phyloP scores from a whole-genome alignment of 192 early-diverging fungal species.

The Phlyctochytrium arcticum region DNA sequence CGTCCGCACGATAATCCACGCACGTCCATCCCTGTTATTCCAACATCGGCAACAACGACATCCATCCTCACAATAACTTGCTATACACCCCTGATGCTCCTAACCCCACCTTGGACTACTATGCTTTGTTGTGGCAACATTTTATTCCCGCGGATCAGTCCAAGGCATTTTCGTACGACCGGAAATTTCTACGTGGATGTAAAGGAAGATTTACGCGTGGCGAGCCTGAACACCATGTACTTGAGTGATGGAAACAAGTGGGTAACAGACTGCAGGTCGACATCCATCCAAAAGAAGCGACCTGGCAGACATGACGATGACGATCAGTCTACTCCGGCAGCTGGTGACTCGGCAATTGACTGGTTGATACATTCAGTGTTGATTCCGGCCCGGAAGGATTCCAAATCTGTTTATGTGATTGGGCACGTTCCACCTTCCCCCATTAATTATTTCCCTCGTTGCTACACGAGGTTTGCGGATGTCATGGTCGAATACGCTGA shows the following conservation, averaged over 20 bases:
- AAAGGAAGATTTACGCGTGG: neutral
- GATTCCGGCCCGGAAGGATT: neutral
- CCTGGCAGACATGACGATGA: no score
- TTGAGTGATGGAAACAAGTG: constrained; percentile 16
- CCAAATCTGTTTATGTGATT: constrained; percentile 21
- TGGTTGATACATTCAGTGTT: constrained; percentile 31
- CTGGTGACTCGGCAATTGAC: constrained; percentile 18
- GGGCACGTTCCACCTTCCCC: constrained; percentile 37
- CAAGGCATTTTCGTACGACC: neutral
- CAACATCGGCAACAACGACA: constrained; percentile 42
- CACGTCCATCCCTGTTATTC: no score
- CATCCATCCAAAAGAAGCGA: neutral
- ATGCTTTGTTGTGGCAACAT: constrained; percentile 18
- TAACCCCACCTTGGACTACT: constrained; percentile 30
- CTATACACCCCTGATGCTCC: neutral
- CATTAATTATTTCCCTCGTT: constrained; percentile 20
- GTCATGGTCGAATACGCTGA: constrained; percentile 29
- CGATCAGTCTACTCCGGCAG: no score
- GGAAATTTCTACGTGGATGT: constrained; percentile 26
- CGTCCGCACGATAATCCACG: no score
- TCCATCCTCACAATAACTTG: constrained; percentile 36
- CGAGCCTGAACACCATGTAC: constrained; percentile 40
- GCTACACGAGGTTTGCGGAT: constrained; percentile 18
- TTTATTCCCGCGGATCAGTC: constrained; percentile 29
- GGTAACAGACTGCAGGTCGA: constrained; percentile 21